Evolutionary conservation across 108 stramenopile genomes (phyloP).

Genomic region (Skeletonema tropicum): DNA sequence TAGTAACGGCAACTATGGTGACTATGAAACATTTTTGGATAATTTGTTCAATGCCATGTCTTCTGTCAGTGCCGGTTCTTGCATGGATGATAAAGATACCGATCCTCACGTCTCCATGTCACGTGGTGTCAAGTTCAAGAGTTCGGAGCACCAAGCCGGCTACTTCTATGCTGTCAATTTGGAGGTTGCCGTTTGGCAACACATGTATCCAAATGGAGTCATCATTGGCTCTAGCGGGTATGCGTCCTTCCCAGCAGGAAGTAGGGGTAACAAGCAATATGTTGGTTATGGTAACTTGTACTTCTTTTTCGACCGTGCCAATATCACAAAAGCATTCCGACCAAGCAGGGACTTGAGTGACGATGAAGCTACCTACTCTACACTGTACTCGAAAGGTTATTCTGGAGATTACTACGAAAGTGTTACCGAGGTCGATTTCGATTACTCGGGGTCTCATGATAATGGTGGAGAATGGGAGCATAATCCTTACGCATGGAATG

Average conservation of each 20-base stretch:
- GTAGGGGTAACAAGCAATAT: constrained; percentile 62
- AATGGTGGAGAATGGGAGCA: constrained; percentile 63
- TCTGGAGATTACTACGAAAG: constrained; percentile 63
- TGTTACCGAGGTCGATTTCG: constrained; percentile 57
- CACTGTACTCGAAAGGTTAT: constrained; percentile 52
- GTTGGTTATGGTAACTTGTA: constrained; percentile 90
- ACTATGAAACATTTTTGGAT: constrained; percentile 82
- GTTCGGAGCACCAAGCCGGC: constrained; percentile 64
- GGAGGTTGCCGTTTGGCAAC: constrained; percentile 90
- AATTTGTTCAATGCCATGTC: constrained; percentile 81
- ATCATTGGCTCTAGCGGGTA: constrained; percentile 80
- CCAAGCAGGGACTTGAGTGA: constrained; percentile 69
- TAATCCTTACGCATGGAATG: constrained; percentile 86
- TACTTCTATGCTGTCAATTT: constrained; percentile 81
- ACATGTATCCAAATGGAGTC: constrained; percentile 91
- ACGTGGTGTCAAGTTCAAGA: constrained; percentile 91
- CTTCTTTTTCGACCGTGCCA: constrained; percentile 92
- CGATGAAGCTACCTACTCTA: constrained; percentile 75
- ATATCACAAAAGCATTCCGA: constrained; percentile 85
- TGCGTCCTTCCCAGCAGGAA: constrained; percentile 86
- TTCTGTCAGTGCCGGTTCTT: constrained; percentile 75
- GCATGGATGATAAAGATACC: constrained; percentile 92
- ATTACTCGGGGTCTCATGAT: constrained; percentile 69
- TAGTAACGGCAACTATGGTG: constrained; percentile 60
- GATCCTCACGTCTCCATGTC: constrained; percentile 92